A percentile compares a stretch with the other conserved stretches of the same genome.
Evolutionary conservation across 768 basidiomycete genomes (phyloP).

Genomic region (Fomitopsis pulvina): DNA sequence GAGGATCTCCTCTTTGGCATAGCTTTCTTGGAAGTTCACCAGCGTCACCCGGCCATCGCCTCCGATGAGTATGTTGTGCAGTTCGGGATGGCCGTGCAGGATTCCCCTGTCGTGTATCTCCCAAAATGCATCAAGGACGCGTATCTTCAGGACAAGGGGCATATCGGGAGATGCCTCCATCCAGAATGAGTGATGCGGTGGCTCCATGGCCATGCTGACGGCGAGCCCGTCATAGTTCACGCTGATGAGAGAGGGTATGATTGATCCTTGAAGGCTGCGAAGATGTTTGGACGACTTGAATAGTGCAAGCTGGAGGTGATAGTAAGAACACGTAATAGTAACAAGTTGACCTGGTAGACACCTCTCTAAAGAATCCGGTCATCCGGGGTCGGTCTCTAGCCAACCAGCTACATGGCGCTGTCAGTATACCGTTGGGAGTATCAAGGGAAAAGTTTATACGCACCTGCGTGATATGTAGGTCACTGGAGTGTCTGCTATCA

Average conservation of each 20-base stretch:
- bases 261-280: constrained; percentile 42
- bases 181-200: constrained; percentile 56
- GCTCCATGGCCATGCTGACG: constrained; percentile 42
- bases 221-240: constrained; percentile 33
- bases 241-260: constrained; percentile 48
- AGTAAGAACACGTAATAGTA: constrained; percentile 2
- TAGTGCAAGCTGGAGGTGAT: constrained; percentile 38
- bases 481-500: background rate
- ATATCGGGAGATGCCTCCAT: constrained; percentile 52
- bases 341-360: constrained; percentile 15
- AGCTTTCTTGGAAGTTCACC: constrained; percentile 46
- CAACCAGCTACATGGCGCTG: constrained; percentile 8
- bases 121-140: constrained; percentile 43
- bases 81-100: constrained; percentile 25
- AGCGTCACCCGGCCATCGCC: constrained; percentile 37
- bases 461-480: constrained; percentile 9
- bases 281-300: constrained; percentile 43
- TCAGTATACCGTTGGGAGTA: background rate
- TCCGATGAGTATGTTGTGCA: constrained; percentile 18
- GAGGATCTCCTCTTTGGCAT: constrained; percentile 23
- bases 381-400: constrained; percentile 12
- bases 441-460: background rate
- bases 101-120: constrained; percentile 31
- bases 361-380: constrained; percentile 36
- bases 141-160: constrained; percentile 47